Conservation (phyloP, 2,329 filamentous ascomycete genomes). For the Xylaria sp. region DNA sequence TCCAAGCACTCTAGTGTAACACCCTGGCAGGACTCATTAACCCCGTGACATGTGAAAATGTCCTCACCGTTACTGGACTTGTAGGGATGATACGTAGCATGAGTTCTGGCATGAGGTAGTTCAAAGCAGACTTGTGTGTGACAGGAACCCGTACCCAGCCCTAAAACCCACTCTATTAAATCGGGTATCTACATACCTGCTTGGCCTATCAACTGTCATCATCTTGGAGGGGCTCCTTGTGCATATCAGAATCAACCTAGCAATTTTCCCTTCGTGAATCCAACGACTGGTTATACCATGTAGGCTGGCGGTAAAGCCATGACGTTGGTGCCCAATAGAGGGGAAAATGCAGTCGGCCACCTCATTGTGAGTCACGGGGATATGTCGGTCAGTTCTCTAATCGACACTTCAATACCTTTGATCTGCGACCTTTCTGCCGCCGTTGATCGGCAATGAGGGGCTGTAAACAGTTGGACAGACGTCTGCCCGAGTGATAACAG, state of each 20-base stretch:
- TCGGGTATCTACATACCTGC: background rate
- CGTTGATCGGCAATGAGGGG: conserved; percentile 8
- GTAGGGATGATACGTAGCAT: too few relatives aligned
- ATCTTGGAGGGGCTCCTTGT: background rate
- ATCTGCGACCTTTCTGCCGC: conserved; percentile 22
- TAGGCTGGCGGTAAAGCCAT: background rate
- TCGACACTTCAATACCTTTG: background rate
- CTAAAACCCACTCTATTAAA: conserved; percentile 23
- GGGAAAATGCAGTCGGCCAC: conserved; percentile 11
- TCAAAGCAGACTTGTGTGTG: background rate
- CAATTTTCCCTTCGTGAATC: background rate
- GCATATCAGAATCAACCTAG: background rate
- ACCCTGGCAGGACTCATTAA: background rate
- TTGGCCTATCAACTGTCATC: background rate
- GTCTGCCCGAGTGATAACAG: background rate
- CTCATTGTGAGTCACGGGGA: conserved; percentile 28
- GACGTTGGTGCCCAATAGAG: conserved; percentile 22
- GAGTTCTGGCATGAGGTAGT: too few relatives aligned
- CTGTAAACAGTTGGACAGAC: background rate
- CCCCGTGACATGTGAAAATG: conserved; percentile 3
- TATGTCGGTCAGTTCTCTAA: conserved; percentile 3
- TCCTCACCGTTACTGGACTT: background rate
- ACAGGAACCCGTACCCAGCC: conserved; percentile 21
- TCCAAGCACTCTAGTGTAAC: background rate
- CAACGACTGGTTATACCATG: background rate